Evolutionary conservation across 2,329 filamentous ascomycete species (phyloP), one percentile per base, ranked within the genome.

Genomic region (Aspergillus oerlinghausenensis): DNA sequence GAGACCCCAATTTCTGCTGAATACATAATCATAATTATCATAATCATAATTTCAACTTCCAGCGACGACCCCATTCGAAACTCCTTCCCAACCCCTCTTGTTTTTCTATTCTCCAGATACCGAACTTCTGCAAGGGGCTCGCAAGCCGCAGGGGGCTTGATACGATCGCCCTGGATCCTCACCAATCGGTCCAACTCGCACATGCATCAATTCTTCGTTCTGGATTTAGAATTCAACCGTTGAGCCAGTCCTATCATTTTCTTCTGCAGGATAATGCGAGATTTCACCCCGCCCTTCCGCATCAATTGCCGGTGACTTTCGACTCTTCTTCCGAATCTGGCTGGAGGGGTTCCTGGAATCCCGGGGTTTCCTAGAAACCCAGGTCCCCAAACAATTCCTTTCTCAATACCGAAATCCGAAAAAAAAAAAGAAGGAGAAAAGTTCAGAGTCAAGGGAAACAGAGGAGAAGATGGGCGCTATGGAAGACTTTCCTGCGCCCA

Each of bases 381-480:
- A 47, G 19, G 21, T 26, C 11, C 40, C 21, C 23, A 38, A 17
- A 17, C 14, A 17, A 17, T 38, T 38, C 32, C 14, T 17, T 38
- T 17, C 32, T 23, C 42, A 21, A 45, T 14, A 45, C n/a, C 8
- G 42, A 47, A 47, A 47, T 47, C 23, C 9, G 25, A 25, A 47
- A 25, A 25, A 6, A 47, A 47, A 25, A 47, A 25, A 25, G 6
- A 47, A 47, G 11, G 14, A 47, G 21, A 47, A 26, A n/a, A 47
- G 23, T 7, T 38, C 58, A 58, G 55, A 26, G 47, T 38, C 59
- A 58, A 58, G 26, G 52, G 54, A 55, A 50, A 40, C 49, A 29
- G 43, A 56, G 49, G 45, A 40, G 47, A 53, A 48, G 62, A 67
- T 69, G 65, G 61, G 65, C 63, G 62, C 65, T 55, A 73, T 73